Percentiles rank a stretch among this genome's conserved stretches.
phyloP scores from a whole-genome alignment of 2,329 filamentous ascomycete species.

The Rhinocladiella similis region DNA sequence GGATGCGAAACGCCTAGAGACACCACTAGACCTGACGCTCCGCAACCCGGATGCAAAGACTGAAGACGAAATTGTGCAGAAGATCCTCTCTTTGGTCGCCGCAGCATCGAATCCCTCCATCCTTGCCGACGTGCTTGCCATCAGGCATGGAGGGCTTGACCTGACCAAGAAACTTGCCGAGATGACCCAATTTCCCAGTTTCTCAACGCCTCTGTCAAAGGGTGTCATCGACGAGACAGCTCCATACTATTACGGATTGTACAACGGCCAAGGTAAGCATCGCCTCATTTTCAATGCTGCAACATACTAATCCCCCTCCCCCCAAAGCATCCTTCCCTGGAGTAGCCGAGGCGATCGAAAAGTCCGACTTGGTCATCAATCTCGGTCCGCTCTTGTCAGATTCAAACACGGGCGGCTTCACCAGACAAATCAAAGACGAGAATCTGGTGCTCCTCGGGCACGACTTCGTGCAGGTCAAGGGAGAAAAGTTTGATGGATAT shows the following conservation, averaged over 20 bases:
- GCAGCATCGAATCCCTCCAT: slow-evolving; percentile 18
- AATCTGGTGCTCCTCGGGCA: slow-evolving; percentile 35
- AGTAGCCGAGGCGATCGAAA: slow-evolving; percentile 36
- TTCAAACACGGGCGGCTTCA: slow-evolving; percentile 46
- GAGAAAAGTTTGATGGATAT: slow-evolving; percentile 25
- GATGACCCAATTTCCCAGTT: slow-evolving; percentile 17
- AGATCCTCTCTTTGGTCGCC: slow-evolving; percentile 34
- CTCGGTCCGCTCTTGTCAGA: slow-evolving; percentile 50
- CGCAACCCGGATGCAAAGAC: slow-evolving; percentile 14
- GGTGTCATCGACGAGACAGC: slow-evolving; percentile 22
- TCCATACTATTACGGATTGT: slow-evolving; percentile 20
- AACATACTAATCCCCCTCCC: background rate
- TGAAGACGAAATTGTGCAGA: slow-evolving; percentile 61
- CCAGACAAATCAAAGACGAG: slow-evolving; percentile 39
- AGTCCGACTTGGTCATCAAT: slow-evolving; percentile 46
- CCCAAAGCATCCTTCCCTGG: slow-evolving; percentile 32
- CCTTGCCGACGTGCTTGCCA: slow-evolving; percentile 17
- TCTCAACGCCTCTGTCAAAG: slow-evolving; percentile 23
- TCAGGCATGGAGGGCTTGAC: slow-evolving; percentile 16
- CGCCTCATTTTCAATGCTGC: background rate
- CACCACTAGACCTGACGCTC: slow-evolving; percentile 58
- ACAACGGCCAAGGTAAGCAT: slow-evolving; percentile 23
- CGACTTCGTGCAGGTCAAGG: slow-evolving; percentile 24
- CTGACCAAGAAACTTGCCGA: slow-evolving; percentile 22
- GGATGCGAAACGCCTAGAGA: slow-evolving; percentile 56